Percentiles rank a stretch among this genome's conserved stretches.
phyloP scores from a whole-genome alignment of 208 protist genomes.

The Trypanosoma scelopori region DNA sequence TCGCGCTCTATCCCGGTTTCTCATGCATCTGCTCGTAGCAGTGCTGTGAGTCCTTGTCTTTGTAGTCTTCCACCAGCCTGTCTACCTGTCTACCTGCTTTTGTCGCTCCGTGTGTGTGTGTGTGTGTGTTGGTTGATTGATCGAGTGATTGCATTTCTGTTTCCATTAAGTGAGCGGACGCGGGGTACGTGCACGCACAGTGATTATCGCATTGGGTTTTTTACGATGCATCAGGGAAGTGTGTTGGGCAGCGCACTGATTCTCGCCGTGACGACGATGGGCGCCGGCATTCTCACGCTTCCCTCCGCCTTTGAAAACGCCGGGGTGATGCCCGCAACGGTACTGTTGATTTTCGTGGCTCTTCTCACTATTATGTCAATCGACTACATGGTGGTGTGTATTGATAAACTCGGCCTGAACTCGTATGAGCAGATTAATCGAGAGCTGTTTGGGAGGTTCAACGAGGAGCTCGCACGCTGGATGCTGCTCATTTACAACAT shows the following conservation, averaged over 20 bases:
- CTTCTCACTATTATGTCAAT: slow-evolving; percentile 63
- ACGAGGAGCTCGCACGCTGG: slow-evolving; percentile 55
- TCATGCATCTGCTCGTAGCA: no score
- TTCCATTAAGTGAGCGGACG: no score
- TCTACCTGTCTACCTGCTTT: no score
- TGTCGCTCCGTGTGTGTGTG: background rate
- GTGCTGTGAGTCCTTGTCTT: background rate
- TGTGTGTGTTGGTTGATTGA: no score
- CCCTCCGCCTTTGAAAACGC: slow-evolving; percentile 69
- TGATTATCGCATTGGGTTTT: no score
- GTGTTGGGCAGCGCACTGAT: slow-evolving; percentile 57
- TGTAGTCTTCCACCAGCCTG: no score
- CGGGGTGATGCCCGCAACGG: slow-evolving; percentile 44
- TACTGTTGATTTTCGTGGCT: slow-evolving; percentile 49
- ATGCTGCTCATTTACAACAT: slow-evolving; percentile 67
- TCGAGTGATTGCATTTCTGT: no score
- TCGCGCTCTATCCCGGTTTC: no score
- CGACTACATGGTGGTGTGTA: slow-evolving; percentile 58
- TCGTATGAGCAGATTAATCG: slow-evolving; percentile 77
- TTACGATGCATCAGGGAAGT: slow-evolving; percentile 29
- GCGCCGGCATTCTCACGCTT: slow-evolving; percentile 72
- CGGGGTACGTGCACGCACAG: no score
- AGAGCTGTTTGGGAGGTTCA: slow-evolving; percentile 46
- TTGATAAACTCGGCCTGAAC: slow-evolving; percentile 68
- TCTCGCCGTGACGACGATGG: slow-evolving; percentile 76